These are phyloP conservation scores for Kwoniella botswanensis DNA, from an alignment of 768 basidiomycete genomes.

Conservation along the genomic window DNA sequence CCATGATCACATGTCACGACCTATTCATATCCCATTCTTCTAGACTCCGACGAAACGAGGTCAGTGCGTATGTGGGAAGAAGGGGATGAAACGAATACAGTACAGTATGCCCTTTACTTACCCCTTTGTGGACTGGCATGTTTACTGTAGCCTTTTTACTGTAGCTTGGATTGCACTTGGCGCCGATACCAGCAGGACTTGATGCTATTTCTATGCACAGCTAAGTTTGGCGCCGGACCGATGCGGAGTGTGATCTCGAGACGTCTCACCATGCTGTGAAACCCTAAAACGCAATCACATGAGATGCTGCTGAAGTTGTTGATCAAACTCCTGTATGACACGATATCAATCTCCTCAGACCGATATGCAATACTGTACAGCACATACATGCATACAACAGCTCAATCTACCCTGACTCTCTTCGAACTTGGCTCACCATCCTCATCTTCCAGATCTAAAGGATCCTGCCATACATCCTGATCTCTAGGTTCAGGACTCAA, in stretches of 20 bases:
- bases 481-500: constrained; percentile 35
- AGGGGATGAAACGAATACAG: background rate
- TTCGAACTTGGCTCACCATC: constrained; percentile 28
- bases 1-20: background rate
- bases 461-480: constrained; percentile 42
- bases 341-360: no score
- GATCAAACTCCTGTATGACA: no score
- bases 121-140: no score
- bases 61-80: background rate
- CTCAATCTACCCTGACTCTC: constrained; percentile 16
- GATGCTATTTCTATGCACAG: background rate
- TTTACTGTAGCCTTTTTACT: no score
- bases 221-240: background rate
- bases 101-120: no score
- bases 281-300: no score
- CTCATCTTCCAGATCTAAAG: constrained; percentile 47
- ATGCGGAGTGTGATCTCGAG: background rate
- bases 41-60: background rate
- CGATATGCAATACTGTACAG: background rate
- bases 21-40: background rate
- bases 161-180: no score
- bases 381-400: background rate
- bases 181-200: no score
- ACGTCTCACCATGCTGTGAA: background rate
- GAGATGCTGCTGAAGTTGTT: no score